A percentile compares a stretch with the other conserved stretches of the same genome.
phyloP scores from a whole-genome alignment of 1,139 yeast genomes.

The Kodamaea suecica region DNA sequence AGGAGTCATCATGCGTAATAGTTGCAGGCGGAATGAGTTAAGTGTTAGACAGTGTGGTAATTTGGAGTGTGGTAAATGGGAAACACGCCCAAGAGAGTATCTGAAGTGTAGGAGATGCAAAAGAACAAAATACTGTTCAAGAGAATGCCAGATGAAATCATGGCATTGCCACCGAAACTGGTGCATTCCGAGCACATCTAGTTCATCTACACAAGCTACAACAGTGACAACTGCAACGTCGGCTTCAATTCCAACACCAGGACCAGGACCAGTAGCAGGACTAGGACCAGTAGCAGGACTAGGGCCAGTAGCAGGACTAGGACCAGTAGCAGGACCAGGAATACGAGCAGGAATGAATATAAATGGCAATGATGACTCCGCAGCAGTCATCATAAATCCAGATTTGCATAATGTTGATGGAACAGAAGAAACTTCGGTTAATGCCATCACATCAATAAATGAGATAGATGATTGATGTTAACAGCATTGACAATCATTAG shows the following conservation, averaged over 20 bases:
- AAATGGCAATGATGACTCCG: conserved; percentile 1
- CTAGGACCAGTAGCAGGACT: not conserved
- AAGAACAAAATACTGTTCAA: conserved; percentile 89
- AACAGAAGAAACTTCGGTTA: not conserved
- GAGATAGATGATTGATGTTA: too few relatives aligned
- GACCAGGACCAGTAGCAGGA: not conserved
- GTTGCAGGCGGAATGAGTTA: conserved; percentile 84
- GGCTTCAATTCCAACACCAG: not conserved
- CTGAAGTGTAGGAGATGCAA: conserved; percentile 94
- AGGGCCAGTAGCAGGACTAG: not conserved
- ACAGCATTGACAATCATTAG: too few relatives aligned
- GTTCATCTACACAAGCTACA: conserved; percentile 18
- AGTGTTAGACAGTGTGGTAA: conserved; percentile 96
- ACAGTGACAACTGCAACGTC: conserved; percentile 7
- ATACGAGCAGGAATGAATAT: not conserved
- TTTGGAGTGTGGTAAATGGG: conserved; percentile 96
- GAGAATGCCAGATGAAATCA: conserved; percentile 86
- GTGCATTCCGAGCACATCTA: conserved; percentile 62
- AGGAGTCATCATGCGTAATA: conserved; percentile 92
- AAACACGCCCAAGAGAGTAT: conserved; percentile 81
- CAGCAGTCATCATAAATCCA: conserved; percentile 1
- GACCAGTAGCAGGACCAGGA: not conserved
- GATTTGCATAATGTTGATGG: not conserved
- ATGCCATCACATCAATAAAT: conserved; percentile 1
- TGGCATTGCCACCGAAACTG: conserved; percentile 94